Percentiles rank a stretch among this genome's conserved stretches.
These are phyloP conservation scores for Cercospora beticola DNA, from an alignment of 2,329 filamentous ascomycete genomes.

Conservation along the genomic window DNA sequence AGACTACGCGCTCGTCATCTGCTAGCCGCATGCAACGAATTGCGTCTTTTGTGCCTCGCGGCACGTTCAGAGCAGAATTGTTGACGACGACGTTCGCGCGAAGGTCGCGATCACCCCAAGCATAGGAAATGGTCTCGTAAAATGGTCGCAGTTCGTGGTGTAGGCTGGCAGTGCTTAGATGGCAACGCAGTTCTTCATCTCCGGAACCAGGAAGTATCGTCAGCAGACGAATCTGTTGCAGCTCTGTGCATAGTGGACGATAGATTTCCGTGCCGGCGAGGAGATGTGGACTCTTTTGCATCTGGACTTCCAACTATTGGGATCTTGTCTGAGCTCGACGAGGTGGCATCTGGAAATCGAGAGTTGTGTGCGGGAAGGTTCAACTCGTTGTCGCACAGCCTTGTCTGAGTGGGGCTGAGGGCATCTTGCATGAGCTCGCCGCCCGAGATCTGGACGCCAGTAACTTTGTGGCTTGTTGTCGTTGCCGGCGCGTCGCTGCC, in stretches of 20 bases:
- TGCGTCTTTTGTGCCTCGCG: background rate
- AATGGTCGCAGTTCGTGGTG: background rate
- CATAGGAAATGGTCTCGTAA: background rate
- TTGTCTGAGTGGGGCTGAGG: too few relatives aligned
- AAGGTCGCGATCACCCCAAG: background rate
- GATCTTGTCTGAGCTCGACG: background rate
- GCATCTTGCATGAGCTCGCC: too few relatives aligned
- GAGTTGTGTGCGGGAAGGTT: too few relatives aligned
- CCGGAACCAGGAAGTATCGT: background rate
- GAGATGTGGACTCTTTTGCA: background rate
- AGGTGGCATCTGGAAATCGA: too few relatives aligned
- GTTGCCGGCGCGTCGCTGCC: too few relatives aligned
- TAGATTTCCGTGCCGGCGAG: constrained; percentile 2
- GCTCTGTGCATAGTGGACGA: background rate
- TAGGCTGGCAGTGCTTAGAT: background rate
- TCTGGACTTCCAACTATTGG: background rate
- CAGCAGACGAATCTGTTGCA: constrained; percentile 1
- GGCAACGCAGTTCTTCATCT: background rate
- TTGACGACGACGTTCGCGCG: background rate
- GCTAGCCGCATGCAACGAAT: background rate
- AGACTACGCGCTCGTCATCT: background rate
- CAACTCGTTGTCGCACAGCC: too few relatives aligned
- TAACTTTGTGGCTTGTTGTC: too few relatives aligned
- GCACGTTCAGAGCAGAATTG: background rate
- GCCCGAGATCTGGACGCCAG: too few relatives aligned